Base-by-base conservation (phyloP, 1,284 basidiomycete genomes). In the Cutaneotrichosporon mucoides region DNA sequence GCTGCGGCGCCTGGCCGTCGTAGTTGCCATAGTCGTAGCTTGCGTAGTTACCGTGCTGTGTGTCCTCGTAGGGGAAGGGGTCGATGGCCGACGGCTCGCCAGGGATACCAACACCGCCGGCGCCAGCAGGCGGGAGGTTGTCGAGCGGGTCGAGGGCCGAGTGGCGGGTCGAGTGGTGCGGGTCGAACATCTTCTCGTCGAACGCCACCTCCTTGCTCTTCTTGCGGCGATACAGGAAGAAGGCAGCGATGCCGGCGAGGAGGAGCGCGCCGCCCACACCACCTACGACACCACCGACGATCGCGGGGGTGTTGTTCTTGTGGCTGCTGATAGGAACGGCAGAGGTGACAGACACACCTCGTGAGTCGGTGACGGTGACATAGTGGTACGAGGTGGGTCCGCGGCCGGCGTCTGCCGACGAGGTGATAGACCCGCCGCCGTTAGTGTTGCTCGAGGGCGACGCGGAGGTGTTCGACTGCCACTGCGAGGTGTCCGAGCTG, bases 281-380 rank as follows among this genome's bases (percentile, higher is more conserved):
- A 33, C 77, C 77, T n/a, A 79, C 68, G n/a, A 77, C 76, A 50
- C 76, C 77, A 38, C 77, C 77, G 12, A 73, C 77, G 37, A 79
- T 79, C 5, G 49, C 49, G 2, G 10, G 7, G 16, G 38, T 41
- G 24, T 51, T 51, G 49, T 33, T 51, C 49, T 51, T 51, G 37
- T 41, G 15, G 4, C 16, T 6, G 5, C 15, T 33, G 10, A 40
- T 15, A 13, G 46, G 33, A 15, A 40, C 49, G 6, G 38, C 49
- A 5, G 15, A 24, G 7, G 49, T 40, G 10, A 4, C 5, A 10
- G 37, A 37, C 15, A 40, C 13, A 5, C 49, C 49, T 3, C 16
- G 37, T 3, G 11, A 13, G 11, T 40, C 38, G 9, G 49, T 51
- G 16, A 51, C 13, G 16, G 49, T 51, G 6, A 41, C 24, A 38